A percentile compares a stretch with the other conserved stretches of the same genome.
phyloP scores from a whole-genome alignment of 345 rosid species.

The Linum tenue region DNA sequence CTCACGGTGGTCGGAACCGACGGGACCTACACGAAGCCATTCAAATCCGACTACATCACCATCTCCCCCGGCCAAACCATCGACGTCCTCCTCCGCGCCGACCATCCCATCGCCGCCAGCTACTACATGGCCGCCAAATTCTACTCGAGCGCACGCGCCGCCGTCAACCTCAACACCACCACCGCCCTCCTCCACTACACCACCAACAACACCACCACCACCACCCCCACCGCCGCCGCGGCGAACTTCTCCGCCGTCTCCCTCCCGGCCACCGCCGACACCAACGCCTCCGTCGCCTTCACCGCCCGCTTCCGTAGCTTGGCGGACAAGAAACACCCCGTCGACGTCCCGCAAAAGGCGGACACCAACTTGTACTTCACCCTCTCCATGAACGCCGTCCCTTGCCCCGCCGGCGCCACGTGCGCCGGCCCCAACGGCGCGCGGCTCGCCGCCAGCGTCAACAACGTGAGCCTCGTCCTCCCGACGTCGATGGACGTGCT shows the following conservation, averaged over 20 bases:
- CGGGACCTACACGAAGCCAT: conserved; percentile 20
- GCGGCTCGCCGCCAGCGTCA: conserved; percentile 3
- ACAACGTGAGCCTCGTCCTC: neutral
- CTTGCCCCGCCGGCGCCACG: neutral
- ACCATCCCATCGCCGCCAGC: conserved; percentile 4
- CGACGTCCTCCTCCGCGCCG: conserved; percentile 18
- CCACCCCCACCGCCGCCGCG: neutral
- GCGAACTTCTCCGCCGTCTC: neutral
- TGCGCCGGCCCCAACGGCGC: conserved; percentile 4
- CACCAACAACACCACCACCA: neutral
- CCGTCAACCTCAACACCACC: conserved; percentile 16
- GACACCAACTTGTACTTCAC: conserved; percentile 5
- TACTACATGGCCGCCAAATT: conserved; percentile 19
- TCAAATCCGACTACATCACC: conserved; percentile 4
- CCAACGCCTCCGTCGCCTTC: neutral
- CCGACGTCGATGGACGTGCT: conserved; percentile 1
- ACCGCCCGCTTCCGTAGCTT: neutral
- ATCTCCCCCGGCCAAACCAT: conserved; percentile 19
- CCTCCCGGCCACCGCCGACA: neutral
- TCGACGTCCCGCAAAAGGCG: neutral
- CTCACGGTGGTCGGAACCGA: conserved; percentile 21
- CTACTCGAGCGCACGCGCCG: conserved; percentile 7
- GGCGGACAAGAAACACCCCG: neutral
- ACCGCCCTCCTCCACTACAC: conserved; percentile 14
- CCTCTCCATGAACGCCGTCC: neutral